phyloP scores from a whole-genome alignment of 257 asterid genomes.

The Euphrasia confusa region DNA sequence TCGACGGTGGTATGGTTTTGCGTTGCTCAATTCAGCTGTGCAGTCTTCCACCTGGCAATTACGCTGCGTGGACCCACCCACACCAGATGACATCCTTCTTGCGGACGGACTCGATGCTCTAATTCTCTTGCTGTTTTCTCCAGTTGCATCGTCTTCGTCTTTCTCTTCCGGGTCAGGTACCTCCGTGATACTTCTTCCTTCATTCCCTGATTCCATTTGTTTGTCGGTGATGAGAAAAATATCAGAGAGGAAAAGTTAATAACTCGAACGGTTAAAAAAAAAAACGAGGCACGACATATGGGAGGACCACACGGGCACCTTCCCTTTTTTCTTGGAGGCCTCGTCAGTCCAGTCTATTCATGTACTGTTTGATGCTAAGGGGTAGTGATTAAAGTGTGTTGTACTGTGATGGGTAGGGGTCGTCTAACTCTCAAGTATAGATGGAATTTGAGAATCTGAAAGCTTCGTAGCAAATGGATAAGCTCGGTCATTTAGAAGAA shows the following conservation, averaged over 20 bases:
- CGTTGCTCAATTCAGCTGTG: slow-evolving; percentile 51
- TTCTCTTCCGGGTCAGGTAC: slow-evolving; percentile 37
- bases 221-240: slow-evolving; percentile 17
- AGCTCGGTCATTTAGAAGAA: background rate
- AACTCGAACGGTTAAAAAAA: slow-evolving; percentile 31
- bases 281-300: slow-evolving; percentile 29
- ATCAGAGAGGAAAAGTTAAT: slow-evolving; percentile 29
- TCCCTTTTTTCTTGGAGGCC: too few species aligned
- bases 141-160: slow-evolving; percentile 14
- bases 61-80: slow-evolving; percentile 46
- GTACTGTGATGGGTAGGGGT: slow-evolving; percentile 25
- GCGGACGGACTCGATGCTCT: slow-evolving; percentile 39
- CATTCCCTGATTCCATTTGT: slow-evolving; percentile 53
- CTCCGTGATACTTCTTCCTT: slow-evolving; percentile 44
- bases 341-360: too few species aligned
- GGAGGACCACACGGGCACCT: too few species aligned
- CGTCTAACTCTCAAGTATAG: slow-evolving; percentile 10
- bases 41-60: slow-evolving; percentile 72
- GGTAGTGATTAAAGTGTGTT: slow-evolving; percentile 20
- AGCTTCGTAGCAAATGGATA: background rate
- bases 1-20: slow-evolving; percentile 79
- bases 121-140: slow-evolving; percentile 28
- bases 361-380: slow-evolving; percentile 47
- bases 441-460: background rate
- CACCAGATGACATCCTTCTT: slow-evolving; percentile 32